These are phyloP conservation scores for Selaginella tamariscina DNA, from an alignment of 75 land plant species.

Conservation along the genomic window DNA sequence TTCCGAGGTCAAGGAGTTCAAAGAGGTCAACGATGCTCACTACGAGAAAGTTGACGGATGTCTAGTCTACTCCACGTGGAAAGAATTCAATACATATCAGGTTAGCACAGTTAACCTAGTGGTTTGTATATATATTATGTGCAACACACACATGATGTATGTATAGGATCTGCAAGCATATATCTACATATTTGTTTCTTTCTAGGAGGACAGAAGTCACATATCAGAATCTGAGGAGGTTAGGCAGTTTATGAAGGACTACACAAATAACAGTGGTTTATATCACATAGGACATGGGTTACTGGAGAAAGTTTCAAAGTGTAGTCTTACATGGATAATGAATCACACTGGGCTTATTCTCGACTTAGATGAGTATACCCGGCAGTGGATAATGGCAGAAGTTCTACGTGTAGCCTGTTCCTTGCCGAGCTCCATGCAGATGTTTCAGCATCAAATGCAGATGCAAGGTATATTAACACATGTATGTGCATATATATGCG, in stretches of 20 bases:
- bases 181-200: too few species aligned
- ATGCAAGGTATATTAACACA: too few species aligned
- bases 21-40: not conserved
- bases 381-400: slow-evolving; percentile 41
- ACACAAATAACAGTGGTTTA: slow-evolving; percentile 53
- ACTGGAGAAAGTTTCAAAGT: slow-evolving; percentile 50
- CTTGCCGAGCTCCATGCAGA: slow-evolving; percentile 81
- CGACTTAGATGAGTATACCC: slow-evolving; percentile 65
- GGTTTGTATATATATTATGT: too few species aligned
- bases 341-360: slow-evolving; percentile 38
- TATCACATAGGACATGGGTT: slow-evolving; percentile 57
- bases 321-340: slow-evolving; percentile 23
- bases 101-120: too few species aligned
- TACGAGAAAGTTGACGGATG: slow-evolving; percentile 4
- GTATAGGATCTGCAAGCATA: too few species aligned
- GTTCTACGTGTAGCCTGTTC: slow-evolving; percentile 58
- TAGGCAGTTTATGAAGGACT: slow-evolving; percentile 32
- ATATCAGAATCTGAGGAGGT: slow-evolving; percentile 23
- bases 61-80: not conserved
- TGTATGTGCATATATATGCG: too few species aligned
- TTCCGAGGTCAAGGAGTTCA: not conserved
- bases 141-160: too few species aligned
- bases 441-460: slow-evolving; percentile 29
- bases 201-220: not conserved
- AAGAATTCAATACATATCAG: too few species aligned